Base-by-base conservation (phyloP, 805 yeast species). In the Candida odintsovae region DNA sequence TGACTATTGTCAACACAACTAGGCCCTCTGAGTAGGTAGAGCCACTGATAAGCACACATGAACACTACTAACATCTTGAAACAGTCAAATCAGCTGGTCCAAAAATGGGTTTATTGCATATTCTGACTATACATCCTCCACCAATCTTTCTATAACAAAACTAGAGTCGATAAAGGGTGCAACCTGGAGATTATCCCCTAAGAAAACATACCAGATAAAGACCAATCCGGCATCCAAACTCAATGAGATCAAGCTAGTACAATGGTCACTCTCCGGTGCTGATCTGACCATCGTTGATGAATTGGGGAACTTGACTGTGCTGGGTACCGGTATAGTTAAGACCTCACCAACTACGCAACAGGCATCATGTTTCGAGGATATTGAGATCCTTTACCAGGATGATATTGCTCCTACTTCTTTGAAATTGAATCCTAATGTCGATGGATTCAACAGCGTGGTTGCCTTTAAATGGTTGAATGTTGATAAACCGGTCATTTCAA, bases 101-200 rank as follows among this genome's bases (percentile, higher is more conserved):
- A 78, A 81, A 53, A 85, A 82, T 53, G 97, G 97, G 13, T 79
- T 88, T 54, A 76, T 90, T 28, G 95, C 96, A 1, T 88, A 83
- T 55, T 67, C 80, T 7, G 72, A 76, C 46, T 65, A 71, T 35
- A 64, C 64, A 41, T 55, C 62, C 18, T 46, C 55, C 62, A 47
- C 67, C 22, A 50, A 66, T 60, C 46, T 68, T 65, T 51, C 69
- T 61, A 56, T 60, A 49, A 48, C 60, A 21, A 54, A 53, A 41
- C 48, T 54, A 33, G 90, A 83, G 55, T 80, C 89, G 49, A 64
- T 78, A 13, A 83, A 87, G 61, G 97, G 97, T 1, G 71, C 73
- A 29, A 65, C 73, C 40, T 92, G 97, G 97, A 80, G 82, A 53
- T 69, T 90, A 35, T 50, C 61, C 6, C 50, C 59, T 42, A 56